Evolutionary conservation across 805 yeast genomes (phyloP).

Genomic region (Barnettozyma sp.): DNA sequence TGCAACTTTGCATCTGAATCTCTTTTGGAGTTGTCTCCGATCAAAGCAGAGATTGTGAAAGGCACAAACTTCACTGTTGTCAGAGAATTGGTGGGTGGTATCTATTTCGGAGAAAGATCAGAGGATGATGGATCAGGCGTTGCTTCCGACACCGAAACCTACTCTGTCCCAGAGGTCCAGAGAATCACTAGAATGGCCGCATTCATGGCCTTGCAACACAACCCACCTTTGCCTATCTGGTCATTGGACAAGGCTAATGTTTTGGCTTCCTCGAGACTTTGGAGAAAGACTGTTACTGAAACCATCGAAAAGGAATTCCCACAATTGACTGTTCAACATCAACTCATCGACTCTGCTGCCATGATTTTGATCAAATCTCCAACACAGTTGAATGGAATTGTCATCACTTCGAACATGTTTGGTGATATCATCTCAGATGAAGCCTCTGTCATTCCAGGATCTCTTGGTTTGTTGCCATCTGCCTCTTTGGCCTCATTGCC

Average conservation of each 20-base stretch:
- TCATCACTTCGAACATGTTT: constrained; percentile 93
- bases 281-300: constrained; percentile 91
- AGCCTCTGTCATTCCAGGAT: constrained; percentile 97
- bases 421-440: constrained; percentile 98
- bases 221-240: constrained; percentile 94
- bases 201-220: constrained; percentile 84
- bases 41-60: constrained; percentile 73
- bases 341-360: constrained; percentile 96
- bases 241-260: constrained; percentile 97
- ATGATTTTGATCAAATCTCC: constrained; percentile 95
- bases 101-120: constrained; percentile 91
- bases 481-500: constrained; percentile 96
- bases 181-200: constrained; percentile 99
- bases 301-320: constrained; percentile 89
- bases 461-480: constrained; percentile 91
- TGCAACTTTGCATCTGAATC: constrained; percentile 87
- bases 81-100: constrained; percentile 96
- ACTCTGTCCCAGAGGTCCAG: constrained; percentile 86
- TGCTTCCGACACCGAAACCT: constrained; percentile 92
- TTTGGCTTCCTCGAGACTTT: constrained; percentile 88
- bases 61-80: constrained; percentile 93
- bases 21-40: constrained; percentile 79
- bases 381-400: constrained; percentile 83
- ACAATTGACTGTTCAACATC: constrained; percentile 78
- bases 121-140: constrained; percentile 85